Base-by-base conservation (phyloP, 768 basidiomycete genomes). In the Psilocybe cubensis region DNA sequence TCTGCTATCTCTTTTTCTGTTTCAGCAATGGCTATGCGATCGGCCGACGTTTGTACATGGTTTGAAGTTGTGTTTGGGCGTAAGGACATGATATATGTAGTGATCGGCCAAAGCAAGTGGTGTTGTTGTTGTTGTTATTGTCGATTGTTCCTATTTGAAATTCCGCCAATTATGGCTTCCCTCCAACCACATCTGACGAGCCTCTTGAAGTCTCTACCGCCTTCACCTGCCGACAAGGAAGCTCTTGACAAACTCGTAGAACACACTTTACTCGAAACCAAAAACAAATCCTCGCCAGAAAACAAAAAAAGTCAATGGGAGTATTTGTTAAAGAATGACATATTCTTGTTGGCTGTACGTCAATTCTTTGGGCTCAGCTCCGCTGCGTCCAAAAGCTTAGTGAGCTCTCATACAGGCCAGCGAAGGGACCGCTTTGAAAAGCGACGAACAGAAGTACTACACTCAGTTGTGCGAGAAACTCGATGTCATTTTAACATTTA, bases 261-360 rank as follows among this genome's bases (percentile, higher is more conserved):
- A 28, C 72, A 72, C 27, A 77, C 79, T 2, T 65, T 90, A 23
- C 59, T 60, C 27, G 76, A 81, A 20, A 73, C 80, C 1, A 74
- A 73, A 31, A 63, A 65, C 35, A 76, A 76, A 29, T 72, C 76
- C 1, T 80, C 81, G 6, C 66, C 76, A 3, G 91, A 92, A 48
- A 87, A 83, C 57, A 74, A 81, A 57, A 88, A 84, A 69, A 83
- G 81, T 44, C 84, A 85, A 63, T 93, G 92, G 91, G 92, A 93
- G 66, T 83, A 83, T 61, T 72, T 86, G 35, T 72, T 92, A 29
- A 84, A 83, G 74, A 83, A 83, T 60, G 89, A 91, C 65, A 79
- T 92, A 43, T 89, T 91, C 66, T 74, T 74, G 45, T 76, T 91
- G 59, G 89, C 90, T 49, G 92, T 92, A 63, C 65, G 85, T 82